Conservation (phyloP, 306 rosid genomes). For the Vachellia pachyceras region DNA sequence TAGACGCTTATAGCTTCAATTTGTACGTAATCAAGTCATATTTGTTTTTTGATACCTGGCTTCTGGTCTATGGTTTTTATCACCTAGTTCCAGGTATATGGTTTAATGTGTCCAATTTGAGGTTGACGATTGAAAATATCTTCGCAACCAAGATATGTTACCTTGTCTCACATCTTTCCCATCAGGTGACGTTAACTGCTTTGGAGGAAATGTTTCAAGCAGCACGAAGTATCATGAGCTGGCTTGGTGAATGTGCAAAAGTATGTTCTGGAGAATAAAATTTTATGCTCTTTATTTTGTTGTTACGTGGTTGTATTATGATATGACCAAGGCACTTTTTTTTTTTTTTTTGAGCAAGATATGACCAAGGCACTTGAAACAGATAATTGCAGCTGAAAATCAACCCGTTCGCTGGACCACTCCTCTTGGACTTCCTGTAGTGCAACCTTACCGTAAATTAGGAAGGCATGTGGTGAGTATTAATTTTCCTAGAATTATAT, state of each 20-base stretch:
- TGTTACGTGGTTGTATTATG: conserved; percentile 22
- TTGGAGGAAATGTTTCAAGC: conserved; percentile 96
- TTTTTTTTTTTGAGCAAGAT: too few species aligned
- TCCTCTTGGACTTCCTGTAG: conserved; percentile 98
- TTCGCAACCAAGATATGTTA: conserved; percentile 6
- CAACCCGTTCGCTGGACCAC: conserved; percentile 93
- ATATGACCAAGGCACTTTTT: conserved; percentile 37
- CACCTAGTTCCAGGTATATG: background rate
- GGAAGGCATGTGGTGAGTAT: conserved; percentile 80
- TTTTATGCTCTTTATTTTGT: background rate
- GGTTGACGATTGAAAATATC: conserved; percentile 14
- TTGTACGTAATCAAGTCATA: background rate
- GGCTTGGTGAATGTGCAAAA: conserved; percentile 98
- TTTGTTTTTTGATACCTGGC: background rate
- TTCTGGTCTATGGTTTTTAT: background rate
- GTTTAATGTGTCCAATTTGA: background rate
- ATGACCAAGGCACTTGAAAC: conserved; percentile 42
- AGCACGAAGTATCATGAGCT: conserved; percentile 85
- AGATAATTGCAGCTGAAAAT: conserved; percentile 91
- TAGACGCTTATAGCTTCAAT: background rate
- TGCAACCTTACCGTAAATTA: conserved; percentile 87
- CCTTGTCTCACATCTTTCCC: conserved; percentile 29
- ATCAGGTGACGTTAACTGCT: conserved; percentile 86
- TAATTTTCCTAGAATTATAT: conserved; percentile 29
- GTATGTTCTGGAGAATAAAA: conserved; percentile 49